These are phyloP conservation scores for Vigna mungo DNA, from an alignment of 306 rosid genomes.

Conservation along the genomic window DNA sequence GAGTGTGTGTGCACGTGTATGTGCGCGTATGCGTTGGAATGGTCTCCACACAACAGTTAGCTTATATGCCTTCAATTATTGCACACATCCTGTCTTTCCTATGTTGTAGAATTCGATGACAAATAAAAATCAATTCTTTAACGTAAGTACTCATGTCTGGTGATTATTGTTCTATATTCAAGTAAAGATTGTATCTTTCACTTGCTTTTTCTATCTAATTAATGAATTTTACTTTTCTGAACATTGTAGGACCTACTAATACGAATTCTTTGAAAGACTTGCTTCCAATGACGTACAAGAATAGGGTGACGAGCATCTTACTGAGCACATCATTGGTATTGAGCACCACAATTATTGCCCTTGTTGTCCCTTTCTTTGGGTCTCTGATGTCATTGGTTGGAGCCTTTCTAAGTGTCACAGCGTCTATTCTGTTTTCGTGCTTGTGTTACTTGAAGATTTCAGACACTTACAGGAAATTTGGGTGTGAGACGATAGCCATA, in stretches of 20 bases:
- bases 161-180: background rate
- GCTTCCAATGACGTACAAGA: slow-evolving; percentile 49
- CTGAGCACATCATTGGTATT: slow-evolving; percentile 52
- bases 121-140: slow-evolving; percentile 75
- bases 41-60: slow-evolving; percentile 76
- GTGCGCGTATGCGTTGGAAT: slow-evolving; percentile 42
- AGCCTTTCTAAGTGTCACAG: slow-evolving; percentile 67
- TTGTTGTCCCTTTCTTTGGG: slow-evolving; percentile 62
- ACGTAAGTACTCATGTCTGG: slow-evolving; percentile 54
- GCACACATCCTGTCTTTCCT: slow-evolving; percentile 93
- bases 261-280: slow-evolving; percentile 57
- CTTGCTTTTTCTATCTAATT: background rate
- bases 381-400: slow-evolving; percentile 76
- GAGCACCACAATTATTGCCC: slow-evolving; percentile 59
- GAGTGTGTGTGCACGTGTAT: no score
- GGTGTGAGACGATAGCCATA: slow-evolving; percentile 45
- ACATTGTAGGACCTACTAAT: slow-evolving; percentile 66
- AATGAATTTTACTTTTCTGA: background rate
- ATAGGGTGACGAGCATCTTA: slow-evolving; percentile 38
- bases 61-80: slow-evolving; percentile 81
- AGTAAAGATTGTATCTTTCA: background rate
- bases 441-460: slow-evolving; percentile 76
- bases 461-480: slow-evolving; percentile 45
- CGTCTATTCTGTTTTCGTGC: slow-evolving; percentile 70
- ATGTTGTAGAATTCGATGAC: slow-evolving; percentile 79